A percentile compares a stretch with the other conserved stretches of the same genome.
phyloP scores from a whole-genome alignment of 805 yeast genomes.

The Metschnikowia cubensis region DNA sequence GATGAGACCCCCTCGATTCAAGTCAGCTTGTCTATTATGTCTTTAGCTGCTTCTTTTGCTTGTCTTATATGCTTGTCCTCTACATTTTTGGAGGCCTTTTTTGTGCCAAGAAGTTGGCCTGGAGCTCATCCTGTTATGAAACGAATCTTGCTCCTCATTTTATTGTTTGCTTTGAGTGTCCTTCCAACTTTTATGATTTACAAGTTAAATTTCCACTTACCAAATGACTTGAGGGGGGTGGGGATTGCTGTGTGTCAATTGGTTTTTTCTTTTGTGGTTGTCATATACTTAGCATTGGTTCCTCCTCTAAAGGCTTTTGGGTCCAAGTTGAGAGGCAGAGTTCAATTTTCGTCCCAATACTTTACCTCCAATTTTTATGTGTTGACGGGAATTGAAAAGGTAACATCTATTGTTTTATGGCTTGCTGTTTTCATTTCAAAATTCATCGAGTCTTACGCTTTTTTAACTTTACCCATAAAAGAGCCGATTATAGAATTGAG shows the following conservation, averaged over 20 bases:
- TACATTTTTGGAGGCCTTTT: conserved; percentile 51
- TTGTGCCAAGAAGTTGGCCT: conserved; percentile 70
- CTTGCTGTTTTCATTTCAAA: conserved; percentile 61
- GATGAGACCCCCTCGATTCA: conserved; percentile 62
- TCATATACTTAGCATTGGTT: conserved; percentile 54
- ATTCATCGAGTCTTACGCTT: conserved; percentile 84
- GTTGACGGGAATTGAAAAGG: conserved; percentile 48
- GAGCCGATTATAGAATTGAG: conserved; percentile 72
- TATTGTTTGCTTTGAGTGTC: conserved; percentile 42
- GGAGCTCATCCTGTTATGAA: conserved; percentile 60
- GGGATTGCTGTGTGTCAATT: conserved; percentile 54
- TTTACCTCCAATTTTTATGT: conserved; percentile 60
- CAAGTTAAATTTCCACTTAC: conserved; percentile 28
- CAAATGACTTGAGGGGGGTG: conserved; percentile 27
- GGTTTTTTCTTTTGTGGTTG: conserved; percentile 48
- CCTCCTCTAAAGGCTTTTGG: conserved; percentile 58
- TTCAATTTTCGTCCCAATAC: conserved; percentile 26
- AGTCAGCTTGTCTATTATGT: conserved; percentile 51
- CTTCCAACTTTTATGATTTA: conserved; percentile 50
- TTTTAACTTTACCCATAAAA: conserved; percentile 79
- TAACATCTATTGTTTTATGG: conserved; percentile 71
- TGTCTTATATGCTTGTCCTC: conserved; percentile 52
- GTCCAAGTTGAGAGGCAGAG: conserved; percentile 29
- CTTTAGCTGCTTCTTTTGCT: conserved; percentile 65
- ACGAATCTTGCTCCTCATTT: conserved; percentile 41